These are phyloP conservation scores for Vitis vinifera DNA, from an alignment of 164 flowering plant species.

Conservation along the genomic window ASM3070453v1 NC_081821.1:832501-833000, in stretches of 20 bases:
- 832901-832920: no score
- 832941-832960: conserved; percentile 57
- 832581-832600: neutral
- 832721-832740: conserved; percentile 38
- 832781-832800: conserved; percentile 48
- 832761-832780: conserved; percentile 43
- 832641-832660: conserved; percentile 30
- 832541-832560: no score
- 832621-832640: conserved; percentile 36
- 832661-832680: conserved; percentile 19
- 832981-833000: conserved; percentile 9
- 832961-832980: conserved; percentile 27
- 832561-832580: neutral
- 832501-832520: no score
- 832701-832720: conserved; percentile 27
- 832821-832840: conserved; percentile 23
- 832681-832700: conserved; percentile 16
- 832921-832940: neutral
- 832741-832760: conserved; percentile 46
- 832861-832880: no score
- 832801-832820: conserved; percentile 31
- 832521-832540: no score
- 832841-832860: no score
- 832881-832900: no score
- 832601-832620: neutral